Base-by-base conservation (phyloP, 2,329 filamentous ascomycete genomes). In the Moelleriella libera region DNA sequence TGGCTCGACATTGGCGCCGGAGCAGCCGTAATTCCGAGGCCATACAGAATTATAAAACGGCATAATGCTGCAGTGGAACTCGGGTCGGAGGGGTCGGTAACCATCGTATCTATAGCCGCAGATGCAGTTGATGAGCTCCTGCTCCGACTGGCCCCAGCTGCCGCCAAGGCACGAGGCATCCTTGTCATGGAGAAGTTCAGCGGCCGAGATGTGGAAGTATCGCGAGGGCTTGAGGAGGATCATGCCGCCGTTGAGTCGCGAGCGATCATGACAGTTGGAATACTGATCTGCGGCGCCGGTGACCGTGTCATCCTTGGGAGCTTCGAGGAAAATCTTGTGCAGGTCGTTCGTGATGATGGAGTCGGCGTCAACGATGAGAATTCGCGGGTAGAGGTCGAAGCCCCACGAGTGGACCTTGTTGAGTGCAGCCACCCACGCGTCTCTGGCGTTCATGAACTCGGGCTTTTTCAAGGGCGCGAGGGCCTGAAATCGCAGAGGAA, bases 331-430 rank as follows among this genome's bases (percentile, higher is more conserved):
- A 30, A 44, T 44, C 8, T 34, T 32, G 30, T 44, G 30, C 5
- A 44, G 7, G 30, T 44, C 43, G 5, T 6, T 32, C 5, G 34
- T 6, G 30, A 44, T 34, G 30, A 44, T 34, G 43, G 43, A 44
- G 43, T 44, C 43, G 11, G 30, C 43, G 43, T 44, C 43, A 5
- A 44, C 7, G 30, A 44, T 32, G 29, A 44, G 31, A 7, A 44
- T 14, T 6, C 43, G 43, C 6, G 43, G 43, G n/a, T 44, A 44
- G 29, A 44, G 43, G 30, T 44, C 43, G 7, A 44, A 32, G 11
- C 43, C 43, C 43, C 43, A 44, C n/a, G 43, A 32, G 43, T 44
- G 43, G 30, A 44, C 43, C 30, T 44, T 44, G 30, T 44, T 44
- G 29, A 44, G 43, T 10, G 43, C 43, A 5, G 43, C 43, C 29